These are phyloP conservation scores for Tubosaeta sp. DNA, from an alignment of 768 basidiomycete species.

Conservation along the genomic window DNA sequence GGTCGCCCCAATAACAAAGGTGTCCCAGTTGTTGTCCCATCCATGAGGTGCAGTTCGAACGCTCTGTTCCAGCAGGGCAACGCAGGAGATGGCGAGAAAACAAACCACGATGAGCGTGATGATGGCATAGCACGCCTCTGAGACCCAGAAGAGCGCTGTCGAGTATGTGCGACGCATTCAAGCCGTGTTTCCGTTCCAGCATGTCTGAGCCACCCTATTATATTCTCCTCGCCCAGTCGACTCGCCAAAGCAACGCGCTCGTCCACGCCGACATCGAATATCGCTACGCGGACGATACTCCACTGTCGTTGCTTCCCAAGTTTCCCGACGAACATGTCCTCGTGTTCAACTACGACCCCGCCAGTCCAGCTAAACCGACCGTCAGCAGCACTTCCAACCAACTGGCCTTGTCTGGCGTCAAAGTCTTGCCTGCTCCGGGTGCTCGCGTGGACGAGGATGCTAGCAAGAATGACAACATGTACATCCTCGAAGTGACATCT, in stretches of 20 bases:
- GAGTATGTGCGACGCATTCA: constrained; percentile 31
- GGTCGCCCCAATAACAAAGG: constrained; percentile 62
- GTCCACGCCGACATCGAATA: constrained; percentile 75
- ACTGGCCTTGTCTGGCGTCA: constrained; percentile 54
- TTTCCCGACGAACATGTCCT: constrained; percentile 66
- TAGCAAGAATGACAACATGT: constrained; percentile 63
- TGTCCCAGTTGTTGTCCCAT: constrained; percentile 64
- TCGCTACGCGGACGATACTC: constrained; percentile 76
- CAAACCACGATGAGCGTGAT: constrained; percentile 48
- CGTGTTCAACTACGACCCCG: constrained; percentile 65
- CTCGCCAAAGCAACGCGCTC: constrained; percentile 35
- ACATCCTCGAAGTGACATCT: constrained; percentile 62
- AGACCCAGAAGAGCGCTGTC: constrained; percentile 46
- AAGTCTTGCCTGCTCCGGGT: constrained; percentile 70
- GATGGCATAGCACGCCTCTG: constrained; percentile 49
- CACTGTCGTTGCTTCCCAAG: constrained; percentile 58
- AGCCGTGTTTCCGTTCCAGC: not conserved
- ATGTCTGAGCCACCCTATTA: constrained; percentile 53
- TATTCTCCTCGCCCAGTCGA: constrained; percentile 60
- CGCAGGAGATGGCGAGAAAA: constrained; percentile 58
- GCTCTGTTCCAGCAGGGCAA: constrained; percentile 66
- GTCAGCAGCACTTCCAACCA: constrained; percentile 48
- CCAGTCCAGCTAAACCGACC: constrained; percentile 34
- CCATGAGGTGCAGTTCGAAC: constrained; percentile 58
- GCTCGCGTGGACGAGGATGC: constrained; percentile 50